A percentile compares a stretch with the other conserved stretches of the same genome.
phyloP scores from a whole-genome alignment of 2,329 filamentous ascomycete genomes.

The Colletotrichum aenigma region DNA sequence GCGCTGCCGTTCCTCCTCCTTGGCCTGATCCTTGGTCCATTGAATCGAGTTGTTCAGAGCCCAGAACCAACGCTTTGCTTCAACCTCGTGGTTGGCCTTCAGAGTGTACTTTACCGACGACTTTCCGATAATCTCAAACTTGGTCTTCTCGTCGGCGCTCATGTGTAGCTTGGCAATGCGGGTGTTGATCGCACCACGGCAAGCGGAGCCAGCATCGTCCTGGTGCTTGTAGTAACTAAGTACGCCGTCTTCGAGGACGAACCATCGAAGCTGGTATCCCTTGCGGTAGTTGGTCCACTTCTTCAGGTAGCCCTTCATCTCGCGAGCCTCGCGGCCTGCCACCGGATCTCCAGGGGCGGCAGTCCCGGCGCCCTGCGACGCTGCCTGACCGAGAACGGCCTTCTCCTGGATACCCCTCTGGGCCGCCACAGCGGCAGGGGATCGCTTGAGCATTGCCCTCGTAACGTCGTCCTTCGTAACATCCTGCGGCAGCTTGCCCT shows the following conservation, averaged over 20 bases:
- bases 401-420: slow-evolving; percentile 97
- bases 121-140: slow-evolving; percentile 97
- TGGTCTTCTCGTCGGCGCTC: slow-evolving; percentile 96
- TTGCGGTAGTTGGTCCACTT: slow-evolving; percentile 99
- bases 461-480: slow-evolving; percentile 95
- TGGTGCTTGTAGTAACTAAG: slow-evolving; percentile 99
- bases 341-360: slow-evolving; percentile 62
- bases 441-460: slow-evolving; percentile 87
- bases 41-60: slow-evolving; percentile 98
- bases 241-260: slow-evolving; percentile 95
- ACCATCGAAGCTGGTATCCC: slow-evolving; percentile 96
- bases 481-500: slow-evolving; percentile 94
- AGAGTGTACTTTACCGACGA: slow-evolving; percentile 98
- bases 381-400: slow-evolving; percentile 82
- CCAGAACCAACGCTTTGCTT: slow-evolving; percentile 99
- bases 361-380: slow-evolving; percentile 58
- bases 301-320: slow-evolving; percentile 98
- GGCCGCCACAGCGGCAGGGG: slow-evolving; percentile 90
- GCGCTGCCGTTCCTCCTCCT: slow-evolving; percentile 81
- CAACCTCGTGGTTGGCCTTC: slow-evolving; percentile 97
- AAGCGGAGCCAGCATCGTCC: slow-evolving; percentile 94
- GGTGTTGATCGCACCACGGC: slow-evolving; percentile 98
- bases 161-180: slow-evolving; percentile 92
- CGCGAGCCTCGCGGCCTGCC: slow-evolving; percentile 84
- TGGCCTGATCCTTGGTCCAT: slow-evolving; percentile 96